Evolutionary conservation across 768 basidiomycete genomes (phyloP).

Genomic region (Podaxis mareebaensis): DNA sequence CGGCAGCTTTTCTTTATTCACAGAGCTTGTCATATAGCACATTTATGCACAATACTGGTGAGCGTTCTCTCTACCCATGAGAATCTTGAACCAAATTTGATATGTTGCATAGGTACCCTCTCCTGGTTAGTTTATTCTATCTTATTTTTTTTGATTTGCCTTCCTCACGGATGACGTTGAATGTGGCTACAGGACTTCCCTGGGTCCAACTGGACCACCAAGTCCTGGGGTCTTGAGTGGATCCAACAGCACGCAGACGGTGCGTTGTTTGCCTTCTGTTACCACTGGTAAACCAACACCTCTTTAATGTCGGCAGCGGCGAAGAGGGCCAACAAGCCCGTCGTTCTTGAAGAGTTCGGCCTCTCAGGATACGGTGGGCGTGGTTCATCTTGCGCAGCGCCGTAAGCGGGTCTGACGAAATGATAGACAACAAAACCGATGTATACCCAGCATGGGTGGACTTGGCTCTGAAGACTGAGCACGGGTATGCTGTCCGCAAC

Average conservation of each 20-base stretch:
- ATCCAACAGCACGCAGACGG: conserved; percentile 54
- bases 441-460: conserved; percentile 55
- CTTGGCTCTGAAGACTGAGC: conserved; percentile 46
- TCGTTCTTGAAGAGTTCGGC: conserved; percentile 67
- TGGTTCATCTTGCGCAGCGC: background rate
- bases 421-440: conserved; percentile 46
- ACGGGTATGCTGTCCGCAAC: conserved; percentile 38
- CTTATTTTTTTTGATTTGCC: background rate
- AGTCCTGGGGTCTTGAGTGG: conserved; percentile 58
- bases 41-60: conserved; percentile 46
- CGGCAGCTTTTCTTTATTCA: conserved; percentile 22
- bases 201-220: conserved; percentile 48
- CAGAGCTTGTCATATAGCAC: conserved; percentile 32
- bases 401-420: background rate
- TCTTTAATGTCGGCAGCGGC: conserved; percentile 38
- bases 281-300: background rate
- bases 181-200: conserved; percentile 39
- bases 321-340: conserved; percentile 54
- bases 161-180: background rate
- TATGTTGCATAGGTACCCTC: conserved; percentile 33
- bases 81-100: conserved; percentile 1
- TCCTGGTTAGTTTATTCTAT: conserved; percentile 27
- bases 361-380: conserved; percentile 41
- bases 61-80: background rate
- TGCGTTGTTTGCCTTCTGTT: conserved; percentile 20